Evolutionary conservation across 2,329 filamentous ascomycete species (phyloP).

Genomic region (Dendryphion nanum): DNA sequence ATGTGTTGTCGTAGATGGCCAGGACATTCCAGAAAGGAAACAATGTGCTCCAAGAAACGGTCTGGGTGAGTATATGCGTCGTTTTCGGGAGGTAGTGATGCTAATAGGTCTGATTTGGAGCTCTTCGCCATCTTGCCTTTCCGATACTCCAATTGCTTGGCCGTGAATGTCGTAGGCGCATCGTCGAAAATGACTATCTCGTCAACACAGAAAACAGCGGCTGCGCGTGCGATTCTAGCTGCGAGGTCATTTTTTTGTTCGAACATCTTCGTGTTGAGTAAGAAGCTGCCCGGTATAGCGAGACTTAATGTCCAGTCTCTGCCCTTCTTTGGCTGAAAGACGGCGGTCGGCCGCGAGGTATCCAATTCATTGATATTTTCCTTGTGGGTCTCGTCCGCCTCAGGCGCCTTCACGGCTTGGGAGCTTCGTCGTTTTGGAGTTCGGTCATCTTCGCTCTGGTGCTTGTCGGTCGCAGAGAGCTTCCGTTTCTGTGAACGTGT

Average conservation of each 20-base stretch:
- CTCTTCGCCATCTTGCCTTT: conserved; percentile 14
- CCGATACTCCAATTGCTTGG: no score
- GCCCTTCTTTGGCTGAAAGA: conserved; percentile 64
- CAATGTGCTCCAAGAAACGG: conserved; percentile 75
- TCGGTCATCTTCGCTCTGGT: no score
- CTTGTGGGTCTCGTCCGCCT: neutral
- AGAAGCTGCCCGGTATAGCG: conserved; percentile 74
- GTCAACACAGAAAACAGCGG: conserved; percentile 80
- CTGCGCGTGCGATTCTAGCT: conserved; percentile 74
- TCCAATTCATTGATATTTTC: conserved; percentile 32
- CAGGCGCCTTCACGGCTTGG: neutral
- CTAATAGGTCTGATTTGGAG: conserved; percentile 45
- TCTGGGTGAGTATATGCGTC: conserved; percentile 67
- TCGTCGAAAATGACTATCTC: conserved; percentile 84
- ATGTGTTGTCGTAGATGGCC: conserved; percentile 74
- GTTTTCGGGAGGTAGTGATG: conserved; percentile 39
- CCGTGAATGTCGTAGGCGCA: conserved; percentile 40
- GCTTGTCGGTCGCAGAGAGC: conserved; percentile 15
- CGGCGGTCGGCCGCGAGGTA: conserved; percentile 66
- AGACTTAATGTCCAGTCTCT: conserved; percentile 74
- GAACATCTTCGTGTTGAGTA: conserved; percentile 68
- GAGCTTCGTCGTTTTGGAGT: conserved; percentile 4
- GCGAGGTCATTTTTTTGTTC: conserved; percentile 74
- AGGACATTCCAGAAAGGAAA: conserved; percentile 81
- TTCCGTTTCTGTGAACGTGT: conserved; percentile 26